These are phyloP conservation scores for Cutaneotrichosporon dermatis DNA, from an alignment of 1,284 basidiomycete species.

Conservation along the genomic window DNA sequence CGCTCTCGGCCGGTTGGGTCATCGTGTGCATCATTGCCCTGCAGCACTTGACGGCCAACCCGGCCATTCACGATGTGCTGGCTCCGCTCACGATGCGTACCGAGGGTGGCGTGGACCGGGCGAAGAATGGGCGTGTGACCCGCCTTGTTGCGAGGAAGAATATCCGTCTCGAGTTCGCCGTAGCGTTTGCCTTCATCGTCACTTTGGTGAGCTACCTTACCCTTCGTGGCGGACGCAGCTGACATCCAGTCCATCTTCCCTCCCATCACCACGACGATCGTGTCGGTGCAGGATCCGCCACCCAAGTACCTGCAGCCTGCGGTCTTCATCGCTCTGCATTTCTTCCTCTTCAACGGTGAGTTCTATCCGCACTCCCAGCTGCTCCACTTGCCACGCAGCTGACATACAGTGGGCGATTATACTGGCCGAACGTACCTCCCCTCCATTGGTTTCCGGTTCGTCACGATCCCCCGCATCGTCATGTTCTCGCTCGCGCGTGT, in stretches of 20 bases:
- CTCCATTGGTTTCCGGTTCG: conserved; percentile 54
- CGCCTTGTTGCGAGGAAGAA: conserved; percentile 56
- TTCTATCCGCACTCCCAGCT: conserved; percentile 22
- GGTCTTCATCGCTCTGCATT: conserved; percentile 49
- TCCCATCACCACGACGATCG: conserved; percentile 71
- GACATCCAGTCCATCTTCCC: conserved; percentile 69
- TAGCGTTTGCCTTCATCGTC: conserved; percentile 68
- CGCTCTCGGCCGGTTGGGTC: conserved; percentile 3
- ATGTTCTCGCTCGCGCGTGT: conserved; percentile 63
- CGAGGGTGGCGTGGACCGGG: background rate
- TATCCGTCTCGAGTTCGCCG: conserved; percentile 63
- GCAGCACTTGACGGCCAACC: conserved; percentile 26
- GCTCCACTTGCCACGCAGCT: background rate
- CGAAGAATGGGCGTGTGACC: conserved; percentile 20
- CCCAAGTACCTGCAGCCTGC: conserved; percentile 39
- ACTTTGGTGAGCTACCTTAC: conserved; percentile 65
- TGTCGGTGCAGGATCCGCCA: conserved; percentile 56
- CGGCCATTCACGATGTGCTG: conserved; percentile 21
- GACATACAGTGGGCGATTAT: conserved; percentile 66
- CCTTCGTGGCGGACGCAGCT: no score
- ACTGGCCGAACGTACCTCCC: conserved; percentile 66
- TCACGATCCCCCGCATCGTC: conserved; percentile 6
- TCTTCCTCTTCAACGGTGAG: conserved; percentile 49
- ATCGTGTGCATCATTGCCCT: conserved; percentile 29
- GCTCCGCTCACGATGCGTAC: conserved; percentile 16